Percentiles rank a stretch among this genome's conserved stretches.
Conservation (phyloP, 2,329 filamentous ascomycete genomes). For the Clarireedia paspali region DNA sequence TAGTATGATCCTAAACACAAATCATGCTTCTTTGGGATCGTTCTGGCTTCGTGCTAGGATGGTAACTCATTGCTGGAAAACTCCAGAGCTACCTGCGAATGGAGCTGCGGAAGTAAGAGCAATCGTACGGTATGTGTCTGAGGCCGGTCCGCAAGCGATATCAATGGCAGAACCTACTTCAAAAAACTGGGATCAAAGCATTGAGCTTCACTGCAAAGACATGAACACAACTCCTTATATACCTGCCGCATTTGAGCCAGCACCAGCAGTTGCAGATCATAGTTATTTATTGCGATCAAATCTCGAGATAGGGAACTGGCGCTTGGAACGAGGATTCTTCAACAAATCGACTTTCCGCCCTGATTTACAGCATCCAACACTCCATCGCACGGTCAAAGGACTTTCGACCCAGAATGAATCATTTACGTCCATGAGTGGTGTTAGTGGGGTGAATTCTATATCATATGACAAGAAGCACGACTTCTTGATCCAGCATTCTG, state of each 20-base stretch:
- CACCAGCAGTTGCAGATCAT: slow-evolving; percentile 41
- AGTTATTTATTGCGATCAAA: slow-evolving; percentile 48
- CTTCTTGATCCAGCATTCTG: slow-evolving; percentile 58
- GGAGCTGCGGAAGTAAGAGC: slow-evolving; percentile 40
- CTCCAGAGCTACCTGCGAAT: slow-evolving; percentile 38
- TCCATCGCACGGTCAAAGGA: slow-evolving; percentile 43
- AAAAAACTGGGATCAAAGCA: slow-evolving; percentile 36
- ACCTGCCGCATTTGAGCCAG: slow-evolving; percentile 36
- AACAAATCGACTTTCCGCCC: slow-evolving; percentile 48
- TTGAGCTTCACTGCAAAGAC: slow-evolving; percentile 26
- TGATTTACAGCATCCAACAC: slow-evolving; percentile 38
- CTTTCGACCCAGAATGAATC: slow-evolving; percentile 36
- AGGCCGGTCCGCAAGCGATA: background rate
- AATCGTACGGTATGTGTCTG: slow-evolving; percentile 38
- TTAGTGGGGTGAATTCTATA: slow-evolving; percentile 45
- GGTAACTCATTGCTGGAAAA: slow-evolving; percentile 51
- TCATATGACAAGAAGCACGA: slow-evolving; percentile 36
- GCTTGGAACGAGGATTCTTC: slow-evolving; percentile 50
- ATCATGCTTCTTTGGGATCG: slow-evolving; percentile 42
- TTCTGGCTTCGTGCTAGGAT: slow-evolving; percentile 61
- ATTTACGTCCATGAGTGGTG: slow-evolving; percentile 35
- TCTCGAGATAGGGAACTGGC: slow-evolving; percentile 51
- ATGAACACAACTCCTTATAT: slow-evolving; percentile 36
- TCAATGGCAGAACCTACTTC: slow-evolving; percentile 22
- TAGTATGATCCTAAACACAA: slow-evolving; percentile 55